These are phyloP conservation scores for Mycena albidolilacea DNA, from an alignment of 768 basidiomycete genomes.

Conservation along the genomic window DNA sequence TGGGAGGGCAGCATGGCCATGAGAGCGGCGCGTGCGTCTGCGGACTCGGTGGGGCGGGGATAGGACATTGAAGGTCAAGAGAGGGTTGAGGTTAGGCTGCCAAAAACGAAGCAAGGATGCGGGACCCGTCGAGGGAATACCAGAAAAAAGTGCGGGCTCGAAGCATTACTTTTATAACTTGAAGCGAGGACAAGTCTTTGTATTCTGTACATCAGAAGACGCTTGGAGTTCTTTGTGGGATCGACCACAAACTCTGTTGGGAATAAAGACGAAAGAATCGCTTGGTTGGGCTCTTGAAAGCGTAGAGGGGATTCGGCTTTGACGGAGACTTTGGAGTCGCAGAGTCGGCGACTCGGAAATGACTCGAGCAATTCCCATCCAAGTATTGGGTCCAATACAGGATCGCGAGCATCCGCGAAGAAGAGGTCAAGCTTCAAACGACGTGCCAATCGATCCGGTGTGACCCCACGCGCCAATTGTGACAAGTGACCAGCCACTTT, in stretches of 20 bases:
- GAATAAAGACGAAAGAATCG: not conserved
- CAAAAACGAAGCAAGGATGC: not conserved
- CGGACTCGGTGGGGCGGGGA: constrained; percentile 22
- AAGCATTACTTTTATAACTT: constrained; percentile 4
- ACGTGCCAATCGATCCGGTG: too few relatives aligned
- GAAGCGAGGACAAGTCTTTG: constrained; percentile 19
- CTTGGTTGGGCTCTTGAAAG: not conserved
- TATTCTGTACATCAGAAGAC: constrained; percentile 6
- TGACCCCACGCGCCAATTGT: too few relatives aligned
- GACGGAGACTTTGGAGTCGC: not conserved
- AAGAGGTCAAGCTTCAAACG: too few relatives aligned
- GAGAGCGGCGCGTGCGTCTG: constrained; percentile 33
- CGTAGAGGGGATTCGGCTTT: not conserved
- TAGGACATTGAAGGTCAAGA: constrained; percentile 13
- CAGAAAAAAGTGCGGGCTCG: not conserved
- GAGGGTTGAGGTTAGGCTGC: not conserved
- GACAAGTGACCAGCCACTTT: too few relatives aligned
- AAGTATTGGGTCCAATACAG: too few relatives aligned
- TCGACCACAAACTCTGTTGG: not conserved
- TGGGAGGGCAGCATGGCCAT: constrained; percentile 18
- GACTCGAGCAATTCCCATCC: too few relatives aligned
- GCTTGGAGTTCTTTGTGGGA: constrained; percentile 22
- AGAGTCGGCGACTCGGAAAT: too few relatives aligned
- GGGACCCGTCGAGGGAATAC: constrained; percentile 29
- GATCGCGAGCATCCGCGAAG: too few relatives aligned